These are phyloP conservation scores for Fragaria nilgerrensis DNA, from an alignment of 306 rosid genomes.

Conservation along the genomic window DNA sequence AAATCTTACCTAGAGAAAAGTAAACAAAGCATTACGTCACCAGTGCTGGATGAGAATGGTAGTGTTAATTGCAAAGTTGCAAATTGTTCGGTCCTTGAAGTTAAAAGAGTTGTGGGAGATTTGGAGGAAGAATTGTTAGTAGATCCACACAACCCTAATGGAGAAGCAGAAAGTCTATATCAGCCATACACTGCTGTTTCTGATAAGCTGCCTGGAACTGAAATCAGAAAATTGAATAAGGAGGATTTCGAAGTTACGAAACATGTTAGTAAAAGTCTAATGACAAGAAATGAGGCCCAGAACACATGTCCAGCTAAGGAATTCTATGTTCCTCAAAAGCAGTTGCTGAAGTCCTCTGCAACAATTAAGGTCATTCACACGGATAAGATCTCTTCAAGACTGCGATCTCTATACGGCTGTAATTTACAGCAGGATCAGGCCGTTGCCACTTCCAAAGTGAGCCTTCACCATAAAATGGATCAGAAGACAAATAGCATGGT, in stretches of 20 bases:
- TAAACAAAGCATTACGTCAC: constrained; percentile 1
- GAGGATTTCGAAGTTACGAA: neutral
- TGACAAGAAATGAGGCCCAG: neutral
- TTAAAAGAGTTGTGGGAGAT: constrained; percentile 21
- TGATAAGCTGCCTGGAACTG: constrained; percentile 10
- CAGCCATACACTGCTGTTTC: neutral
- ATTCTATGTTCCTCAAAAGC: constrained; percentile 22
- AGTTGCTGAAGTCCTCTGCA: constrained; percentile 15
- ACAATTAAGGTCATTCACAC: constrained; percentile 8
- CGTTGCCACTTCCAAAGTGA: constrained; percentile 16
- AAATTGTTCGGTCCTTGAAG: constrained; percentile 3
- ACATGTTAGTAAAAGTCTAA: constrained; percentile 8
- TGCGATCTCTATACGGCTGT: neutral
- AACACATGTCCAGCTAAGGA: constrained; percentile 10
- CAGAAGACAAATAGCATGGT: constrained; percentile 9
- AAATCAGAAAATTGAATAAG: neutral
- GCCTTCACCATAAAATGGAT: constrained; percentile 15
- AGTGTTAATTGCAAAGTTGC: neutral
- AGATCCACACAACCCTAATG: constrained; percentile 14
- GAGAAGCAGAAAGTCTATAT: constrained; percentile 2
- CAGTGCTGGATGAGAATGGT: constrained; percentile 11
- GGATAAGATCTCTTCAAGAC: constrained; percentile 18
- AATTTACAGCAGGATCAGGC: constrained; percentile 8
- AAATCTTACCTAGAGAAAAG: neutral
- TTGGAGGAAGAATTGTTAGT: constrained; percentile 13